Evolutionary conservation across 1,139 yeast species (phyloP), one percentile per base, ranked within the genome.

Genomic region (Suhomyces panamericanus): DNA sequence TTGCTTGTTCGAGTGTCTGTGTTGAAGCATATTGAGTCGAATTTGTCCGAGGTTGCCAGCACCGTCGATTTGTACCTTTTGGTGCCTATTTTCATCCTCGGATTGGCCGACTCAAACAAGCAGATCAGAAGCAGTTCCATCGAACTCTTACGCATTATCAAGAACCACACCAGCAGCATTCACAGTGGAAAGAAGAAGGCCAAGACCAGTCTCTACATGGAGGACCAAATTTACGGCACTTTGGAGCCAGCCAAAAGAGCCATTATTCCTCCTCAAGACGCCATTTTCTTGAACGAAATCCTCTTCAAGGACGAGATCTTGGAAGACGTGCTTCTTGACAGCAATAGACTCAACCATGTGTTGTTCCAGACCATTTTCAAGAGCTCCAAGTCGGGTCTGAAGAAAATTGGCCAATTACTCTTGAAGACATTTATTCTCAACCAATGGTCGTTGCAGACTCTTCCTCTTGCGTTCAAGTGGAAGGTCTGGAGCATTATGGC

Each of bases 211-310:
- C 62, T 73, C 32, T 70, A 64, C 49, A 56, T 73, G 64, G 78
- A 75, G 51, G 63, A 64, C n/a, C 65, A 66, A 48, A 67, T 75
- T 39, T 75, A 73, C 51, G 63, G 83, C 11, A 59, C 66, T 1
- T 46, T 59, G 16, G 67, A 72, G 62, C 48, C 76, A 64, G 42
- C 68, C 63, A 49, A 66, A 56, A 51, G 74, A 39, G 80, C 85
- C 20, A 73, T 85, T 56, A 70, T 89, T 31, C 70, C 85, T 31
- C 85, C 90, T 39, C 78, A 80, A 43, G 95, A 88, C 59, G 81
- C 83, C 5, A 65, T 70, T 32, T 54, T 57, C 10, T 66, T 90
- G 59, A 52, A 81, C 22, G 63, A 67, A 2, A 61, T 70, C n/a
- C 63, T 87, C 37, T 56, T 70, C 38, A 43, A 51, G 17, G 62